Evolutionary conservation across 2,329 filamentous ascomycete genomes (phyloP), one percentile per base, ranked within the genome.

Genomic region (Botryosphaeria dothidea): DNA sequence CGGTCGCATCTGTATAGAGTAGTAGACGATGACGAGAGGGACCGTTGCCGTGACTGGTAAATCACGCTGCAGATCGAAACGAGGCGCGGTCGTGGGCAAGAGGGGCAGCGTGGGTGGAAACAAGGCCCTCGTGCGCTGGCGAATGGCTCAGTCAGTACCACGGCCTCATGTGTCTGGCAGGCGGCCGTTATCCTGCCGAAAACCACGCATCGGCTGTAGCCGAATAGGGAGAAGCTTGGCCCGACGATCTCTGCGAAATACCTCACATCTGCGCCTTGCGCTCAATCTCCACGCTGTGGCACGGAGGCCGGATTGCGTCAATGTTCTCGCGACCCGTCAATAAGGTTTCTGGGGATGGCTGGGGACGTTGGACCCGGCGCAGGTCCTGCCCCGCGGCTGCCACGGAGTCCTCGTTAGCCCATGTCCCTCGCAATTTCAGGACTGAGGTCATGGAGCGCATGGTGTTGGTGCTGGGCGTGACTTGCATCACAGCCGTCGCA

Each of bases 151-250:
- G 34, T 13, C 6, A 41, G 13, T 9, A 27, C 29, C 11, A 41
- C 54, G 19, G 36, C 54, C 36, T 45, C 41, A 34, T 46, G 27
- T 11, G 25, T 46, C 41, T 46, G 49, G 49, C 49, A 52, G 49
- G 49, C 29, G 49, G 49, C 11, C 34, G 38, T 46, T 29, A 17
- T 3, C 8, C 56, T 7, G 56, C 27, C 56, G 43, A 60, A 60
- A 60, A 60, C 56, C 56, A 60, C 56, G 56, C 56, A 60, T 41
- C 56, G 56, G 41, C n/a, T 46, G 56, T 60, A 60, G 56, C 56
- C 56, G 56, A 60, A 60, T 46, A 4, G 11, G 56, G 56, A 34
- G 56, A 60, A 46, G 56, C 56, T 60, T 60, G 56, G 56, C 56
- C 56, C 4, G 56, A 31, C n/a, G 56, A 60, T 60, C 56, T 36